Conservation (phyloP, 2,329 filamentous ascomycete species). For the Aspergillus puulaauensis region DNA sequence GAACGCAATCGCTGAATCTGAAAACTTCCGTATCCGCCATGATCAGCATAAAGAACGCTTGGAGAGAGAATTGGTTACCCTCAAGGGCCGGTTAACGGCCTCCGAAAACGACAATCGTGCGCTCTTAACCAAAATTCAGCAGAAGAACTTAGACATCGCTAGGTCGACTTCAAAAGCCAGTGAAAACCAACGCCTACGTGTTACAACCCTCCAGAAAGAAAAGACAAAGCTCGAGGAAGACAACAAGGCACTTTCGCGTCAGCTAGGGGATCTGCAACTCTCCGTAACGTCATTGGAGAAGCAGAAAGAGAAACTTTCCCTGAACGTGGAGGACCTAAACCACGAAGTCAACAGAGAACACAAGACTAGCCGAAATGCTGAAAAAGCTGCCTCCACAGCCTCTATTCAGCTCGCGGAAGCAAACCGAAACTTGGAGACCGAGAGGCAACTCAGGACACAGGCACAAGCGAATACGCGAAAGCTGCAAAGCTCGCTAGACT, state of each 20-base stretch:
- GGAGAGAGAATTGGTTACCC: conserved; percentile 84
- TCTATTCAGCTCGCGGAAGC: conserved; percentile 83
- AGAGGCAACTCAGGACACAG: conserved; percentile 79
- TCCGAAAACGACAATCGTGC: conserved; percentile 96
- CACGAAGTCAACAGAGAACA: conserved; percentile 89
- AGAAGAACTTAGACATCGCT: conserved; percentile 95
- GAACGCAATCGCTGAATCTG: conserved; percentile 82
- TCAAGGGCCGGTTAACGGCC: conserved; percentile 83
- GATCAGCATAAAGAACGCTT: conserved; percentile 93
- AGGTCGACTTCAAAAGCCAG: conserved; percentile 82
- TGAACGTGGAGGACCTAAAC: conserved; percentile 86
- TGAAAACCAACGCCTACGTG: conserved; percentile 76
- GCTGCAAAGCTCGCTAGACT: conserved; percentile 75
- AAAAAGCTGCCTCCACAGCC: conserved; percentile 78
- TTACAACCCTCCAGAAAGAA: conserved; percentile 75
- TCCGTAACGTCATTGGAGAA: conserved; percentile 84
- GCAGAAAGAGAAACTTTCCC: conserved; percentile 86
- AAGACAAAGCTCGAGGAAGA: conserved; percentile 82
- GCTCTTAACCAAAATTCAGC: conserved; percentile 93
- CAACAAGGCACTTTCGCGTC: conserved; percentile 74
- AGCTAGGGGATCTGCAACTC: conserved; percentile 82
- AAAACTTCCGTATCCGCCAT: conserved; percentile 83
- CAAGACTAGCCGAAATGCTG: conserved; percentile 83
- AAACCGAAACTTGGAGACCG: conserved; percentile 86
- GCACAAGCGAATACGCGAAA: conserved; percentile 82